These are phyloP conservation scores for Talaromyces sp. DNA, from an alignment of 2,329 filamentous ascomycete genomes.

Conservation along the genomic window DNA sequence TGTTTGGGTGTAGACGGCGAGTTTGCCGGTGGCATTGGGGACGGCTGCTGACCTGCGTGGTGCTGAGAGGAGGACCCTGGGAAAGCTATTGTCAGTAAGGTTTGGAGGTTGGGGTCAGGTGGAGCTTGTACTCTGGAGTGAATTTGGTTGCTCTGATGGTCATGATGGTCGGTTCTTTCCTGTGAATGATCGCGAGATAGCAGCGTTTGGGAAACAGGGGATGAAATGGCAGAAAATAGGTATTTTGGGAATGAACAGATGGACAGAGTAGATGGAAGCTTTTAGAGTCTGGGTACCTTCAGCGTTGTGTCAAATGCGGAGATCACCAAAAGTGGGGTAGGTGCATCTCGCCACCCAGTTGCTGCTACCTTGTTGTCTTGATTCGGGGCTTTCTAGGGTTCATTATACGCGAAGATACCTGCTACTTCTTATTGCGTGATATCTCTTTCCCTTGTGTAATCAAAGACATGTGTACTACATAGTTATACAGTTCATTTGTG, in stretches of 20 bases:
- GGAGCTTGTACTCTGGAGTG: constrained; percentile 37
- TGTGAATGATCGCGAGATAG: background rate
- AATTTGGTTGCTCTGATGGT: constrained; percentile 42
- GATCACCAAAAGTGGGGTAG: background rate
- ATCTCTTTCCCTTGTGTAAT: background rate
- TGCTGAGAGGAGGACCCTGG: constrained; percentile 46
- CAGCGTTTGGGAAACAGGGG: background rate
- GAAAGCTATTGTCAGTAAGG: background rate
- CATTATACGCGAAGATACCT: no score
- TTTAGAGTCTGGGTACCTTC: background rate
- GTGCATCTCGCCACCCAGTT: background rate
- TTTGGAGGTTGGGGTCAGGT: constrained; percentile 13
- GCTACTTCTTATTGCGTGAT: background rate
- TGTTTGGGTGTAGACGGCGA: constrained; percentile 48
- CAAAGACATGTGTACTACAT: background rate
- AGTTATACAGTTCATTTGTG: background rate
- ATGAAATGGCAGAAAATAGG: background rate
- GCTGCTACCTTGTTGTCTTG: background rate
- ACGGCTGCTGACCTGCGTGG: constrained; percentile 45
- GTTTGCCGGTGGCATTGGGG: constrained; percentile 46
- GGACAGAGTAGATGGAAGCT: background rate
- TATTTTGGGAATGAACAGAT: background rate
- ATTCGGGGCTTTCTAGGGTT: background rate
- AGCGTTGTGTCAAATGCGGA: background rate
- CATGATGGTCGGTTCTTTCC: constrained; percentile 25